Evolutionary conservation across 2,329 filamentous ascomycete genomes (phyloP), one percentile per base, ranked within the genome.

Genomic region (Fusarium virguliforme): DNA sequence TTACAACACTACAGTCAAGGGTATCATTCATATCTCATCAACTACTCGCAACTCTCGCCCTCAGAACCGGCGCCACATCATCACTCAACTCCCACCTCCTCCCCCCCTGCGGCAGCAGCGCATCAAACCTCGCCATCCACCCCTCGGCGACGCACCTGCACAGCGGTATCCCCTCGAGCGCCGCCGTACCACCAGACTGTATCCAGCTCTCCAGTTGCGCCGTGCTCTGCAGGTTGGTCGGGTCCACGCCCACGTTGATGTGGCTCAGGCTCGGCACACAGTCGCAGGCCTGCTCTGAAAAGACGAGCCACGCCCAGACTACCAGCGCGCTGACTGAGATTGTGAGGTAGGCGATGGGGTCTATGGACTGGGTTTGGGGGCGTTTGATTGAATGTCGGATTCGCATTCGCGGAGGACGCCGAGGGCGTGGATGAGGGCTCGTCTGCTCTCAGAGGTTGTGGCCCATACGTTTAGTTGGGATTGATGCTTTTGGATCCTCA

Each of bases 271-370:
- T 63, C 0, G 76, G 74, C 0, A 77, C 70, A 37, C 80, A 83
- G 2, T 64, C 67, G 34, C 76, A 81, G 0, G 69, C 59, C 13
- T 71, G 50, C 9, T 75, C 65, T 3, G 75, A 71, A 35, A 79
- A 78, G 15, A 72, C 74, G 12, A 78, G 76, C 75, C 81, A 83
- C 0, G 78, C 75, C 81, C 81, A 83, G 1, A 82, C 68, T 1
- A 83, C 74, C 3, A 81, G 62, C 0, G 80, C 78, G 3, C 77
- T 77, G 0, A 75, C 76, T 0, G 78, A 76, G 0, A 80, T 61
- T 2, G 81, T 75, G 1, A 81, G 74, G 37, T 81, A 79, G 0
- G 77, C 70, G 10, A 83, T 72, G 0, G 81, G 81, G 22, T 83
- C 80, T 7, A 78, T 30, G 4, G 70, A 65, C 8, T 57, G 64